These are phyloP conservation scores for Phascolomyces articulosus DNA, from an alignment of 371 early-diverging fungal genomes.

Conservation along the genomic window DNA sequence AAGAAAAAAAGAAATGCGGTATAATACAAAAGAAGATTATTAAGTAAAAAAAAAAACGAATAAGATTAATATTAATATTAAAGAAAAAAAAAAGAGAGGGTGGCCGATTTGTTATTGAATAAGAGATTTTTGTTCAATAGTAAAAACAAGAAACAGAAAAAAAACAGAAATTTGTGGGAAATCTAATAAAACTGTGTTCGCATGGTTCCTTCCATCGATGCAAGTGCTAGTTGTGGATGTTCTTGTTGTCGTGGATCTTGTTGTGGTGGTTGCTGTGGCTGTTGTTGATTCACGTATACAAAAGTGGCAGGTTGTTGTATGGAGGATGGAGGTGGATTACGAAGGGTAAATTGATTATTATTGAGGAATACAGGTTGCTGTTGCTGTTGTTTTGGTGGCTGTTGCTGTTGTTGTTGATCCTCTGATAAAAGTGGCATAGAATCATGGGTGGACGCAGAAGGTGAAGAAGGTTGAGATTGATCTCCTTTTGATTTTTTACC, in stretches of 20 bases:
- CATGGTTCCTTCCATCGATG: background rate
- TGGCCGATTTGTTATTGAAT: background rate
- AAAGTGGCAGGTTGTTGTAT: conserved; percentile 10
- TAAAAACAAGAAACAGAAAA: background rate
- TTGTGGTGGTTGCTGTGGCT: background rate
- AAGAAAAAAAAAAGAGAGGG: background rate
- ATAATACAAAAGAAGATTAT: conserved; percentile 9
- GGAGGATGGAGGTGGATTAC: conserved; percentile 1
- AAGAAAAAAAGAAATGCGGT: conserved; percentile 8
- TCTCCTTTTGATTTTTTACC: conserved; percentile 21
- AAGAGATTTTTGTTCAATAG: too few relatives aligned
- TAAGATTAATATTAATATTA: background rate
- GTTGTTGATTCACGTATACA: conserved; percentile 16
- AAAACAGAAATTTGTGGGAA: background rate
- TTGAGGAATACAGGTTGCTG: conserved; percentile 10
- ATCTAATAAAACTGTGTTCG: conserved; percentile 12
- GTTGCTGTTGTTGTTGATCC: background rate
- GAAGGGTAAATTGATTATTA: conserved; percentile 7
- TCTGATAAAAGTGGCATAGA: background rate
- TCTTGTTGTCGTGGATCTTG: conserved; percentile 2
- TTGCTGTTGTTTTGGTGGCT: conserved; percentile 9
- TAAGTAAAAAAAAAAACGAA: background rate
- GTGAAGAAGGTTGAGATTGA: conserved; percentile 17
- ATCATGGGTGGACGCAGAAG: conserved; percentile 5
- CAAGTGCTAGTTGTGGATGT: background rate